Percentiles rank a stretch among this genome's conserved stretches.
Conservation (phyloP, 257 asterid species). For the Avicennia marina region DNA sequence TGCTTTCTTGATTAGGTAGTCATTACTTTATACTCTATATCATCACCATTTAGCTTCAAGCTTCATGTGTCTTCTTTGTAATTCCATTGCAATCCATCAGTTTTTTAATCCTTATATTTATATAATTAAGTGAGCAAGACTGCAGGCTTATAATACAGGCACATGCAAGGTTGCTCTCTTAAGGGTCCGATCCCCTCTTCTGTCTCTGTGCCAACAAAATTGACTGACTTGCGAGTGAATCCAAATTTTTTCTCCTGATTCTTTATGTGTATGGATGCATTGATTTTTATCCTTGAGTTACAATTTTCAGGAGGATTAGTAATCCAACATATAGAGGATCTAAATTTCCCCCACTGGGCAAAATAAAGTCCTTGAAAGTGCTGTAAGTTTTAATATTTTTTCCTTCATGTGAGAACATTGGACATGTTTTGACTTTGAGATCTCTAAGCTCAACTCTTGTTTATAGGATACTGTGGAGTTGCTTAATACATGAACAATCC, state of each 20-base stretch:
- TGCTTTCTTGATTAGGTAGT: no score
- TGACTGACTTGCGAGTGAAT: constrained; percentile 66
- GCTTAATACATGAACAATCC: constrained; percentile 65
- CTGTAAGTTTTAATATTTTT: constrained; percentile 42
- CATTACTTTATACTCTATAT: no score
- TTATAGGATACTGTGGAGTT: constrained; percentile 55
- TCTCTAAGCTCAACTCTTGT: constrained; percentile 3
- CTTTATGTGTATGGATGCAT: constrained; percentile 75
- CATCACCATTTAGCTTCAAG: no score
- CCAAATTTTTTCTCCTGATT: no score
- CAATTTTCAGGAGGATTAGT: constrained; percentile 83
- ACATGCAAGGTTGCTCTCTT: constrained; percentile 86
- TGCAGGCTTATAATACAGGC: constrained; percentile 42
- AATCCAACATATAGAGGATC: constrained; percentile 58
- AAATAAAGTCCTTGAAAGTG: constrained; percentile 53
- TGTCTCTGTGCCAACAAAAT: constrained; percentile 57
- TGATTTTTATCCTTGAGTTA: no score
- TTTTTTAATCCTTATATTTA: constrained; percentile 1
- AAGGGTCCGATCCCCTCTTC: constrained; percentile 83
- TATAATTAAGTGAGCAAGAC: neutral
- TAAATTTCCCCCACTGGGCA: constrained; percentile 55
- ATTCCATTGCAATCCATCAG: no score
- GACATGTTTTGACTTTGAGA: neutral
- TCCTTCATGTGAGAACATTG: neutral
- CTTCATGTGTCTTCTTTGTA: no score